phyloP scores from a whole-genome alignment of 345 rosid genomes.

The Sonneratia alba region DNA sequence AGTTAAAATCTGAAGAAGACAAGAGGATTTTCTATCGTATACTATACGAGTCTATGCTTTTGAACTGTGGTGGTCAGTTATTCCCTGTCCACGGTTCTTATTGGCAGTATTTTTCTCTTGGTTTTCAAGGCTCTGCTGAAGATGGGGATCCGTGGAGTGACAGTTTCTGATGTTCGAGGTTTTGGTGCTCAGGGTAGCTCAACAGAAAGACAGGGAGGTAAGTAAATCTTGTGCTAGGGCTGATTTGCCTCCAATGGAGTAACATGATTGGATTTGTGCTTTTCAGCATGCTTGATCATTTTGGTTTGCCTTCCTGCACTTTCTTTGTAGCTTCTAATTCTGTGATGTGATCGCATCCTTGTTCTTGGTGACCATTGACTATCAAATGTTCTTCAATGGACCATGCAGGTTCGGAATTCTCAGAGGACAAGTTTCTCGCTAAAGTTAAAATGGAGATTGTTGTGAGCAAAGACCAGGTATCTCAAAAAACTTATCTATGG shows the following conservation, averaged over 20 bases:
- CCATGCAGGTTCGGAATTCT: slow-evolving; percentile 78
- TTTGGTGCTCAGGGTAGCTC: slow-evolving; percentile 91
- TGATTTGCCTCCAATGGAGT: not conserved
- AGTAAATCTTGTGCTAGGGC: slow-evolving; percentile 12
- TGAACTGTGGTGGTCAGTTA: not conserved
- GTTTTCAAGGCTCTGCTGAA: slow-evolving; percentile 51
- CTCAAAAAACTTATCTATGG: not conserved
- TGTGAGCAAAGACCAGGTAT: slow-evolving; percentile 73
- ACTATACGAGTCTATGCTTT: not conserved
- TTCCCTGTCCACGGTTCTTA: not conserved
- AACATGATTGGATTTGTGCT: not conserved
- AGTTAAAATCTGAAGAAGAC: not conserved
- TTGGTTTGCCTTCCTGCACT: not conserved
- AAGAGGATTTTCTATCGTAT: not conserved
- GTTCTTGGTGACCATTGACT: no score
- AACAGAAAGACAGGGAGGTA: slow-evolving; percentile 76
- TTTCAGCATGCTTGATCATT: not conserved
- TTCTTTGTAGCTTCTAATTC: not conserved
- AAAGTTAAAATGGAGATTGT: slow-evolving; percentile 92
- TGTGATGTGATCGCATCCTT: not conserved
- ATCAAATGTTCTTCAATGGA: not conserved
- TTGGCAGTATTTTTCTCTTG: slow-evolving; percentile 5
- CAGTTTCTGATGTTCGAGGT: slow-evolving; percentile 81
- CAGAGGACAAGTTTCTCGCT: slow-evolving; percentile 74
- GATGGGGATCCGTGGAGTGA: slow-evolving; percentile 82